Evolutionary conservation across 2,329 filamentous ascomycete genomes (phyloP), one percentile per base, ranked within the genome.

Genomic region (Tolypocladium ovalisporum): DNA sequence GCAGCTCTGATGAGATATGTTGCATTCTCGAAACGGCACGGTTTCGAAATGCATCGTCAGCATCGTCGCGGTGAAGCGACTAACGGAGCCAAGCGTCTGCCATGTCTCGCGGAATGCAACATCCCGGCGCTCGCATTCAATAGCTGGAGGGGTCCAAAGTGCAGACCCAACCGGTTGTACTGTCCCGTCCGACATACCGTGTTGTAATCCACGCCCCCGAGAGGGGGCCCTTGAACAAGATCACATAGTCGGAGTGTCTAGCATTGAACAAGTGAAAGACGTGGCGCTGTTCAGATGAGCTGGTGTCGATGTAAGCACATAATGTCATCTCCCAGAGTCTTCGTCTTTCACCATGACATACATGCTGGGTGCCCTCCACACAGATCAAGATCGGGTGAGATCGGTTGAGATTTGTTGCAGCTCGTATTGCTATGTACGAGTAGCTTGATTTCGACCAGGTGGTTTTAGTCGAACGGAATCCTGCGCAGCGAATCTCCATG

Each of bases 401-500:
- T 39, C 15, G 15, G 19, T 10, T 44, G 17, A 1, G 19, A 32
- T 3, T 32, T 49, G 7, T 29, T n/a, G 13, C 27, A 32, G 44
- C 29, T 51, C 47, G 29, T 32, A 10, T 51, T 51, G 29, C 47
- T 51, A 34, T 4, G 47, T 51, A 51, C 24, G 44, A 49, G 19
- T n/a, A 51, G 44, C 29, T 22, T 19, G 29, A 51, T 34, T 17
- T 13, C 29, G 10, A 22, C 29, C 29, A 8, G 10, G 9, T 22
- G 9, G 8, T 39, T 57, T 66, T 71, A 99, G 71, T 89, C 91
- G 71, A 95, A 95, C 0, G 90, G 90, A 65, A 95, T 86, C 64
- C 89, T 82, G 62, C 90, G 81, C 64, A 95, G 70, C 19, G 76
- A 74, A 59, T 84, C 78, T 8, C 72, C 79, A 44, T 75, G 79